Conservation (phyloP, 805 yeast genomes). For the Starmerella bacillaris region DNA sequence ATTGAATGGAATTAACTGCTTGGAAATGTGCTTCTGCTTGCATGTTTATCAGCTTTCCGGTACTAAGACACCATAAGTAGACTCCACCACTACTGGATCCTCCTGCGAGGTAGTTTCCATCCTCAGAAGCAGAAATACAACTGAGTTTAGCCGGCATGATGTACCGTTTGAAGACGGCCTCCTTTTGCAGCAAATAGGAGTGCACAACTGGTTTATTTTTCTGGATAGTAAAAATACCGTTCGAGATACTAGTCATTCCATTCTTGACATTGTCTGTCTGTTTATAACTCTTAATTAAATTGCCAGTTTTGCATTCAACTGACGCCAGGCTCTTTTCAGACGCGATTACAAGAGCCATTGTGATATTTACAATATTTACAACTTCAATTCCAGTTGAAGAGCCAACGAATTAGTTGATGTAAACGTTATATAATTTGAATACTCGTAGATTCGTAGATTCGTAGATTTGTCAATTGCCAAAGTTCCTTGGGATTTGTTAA, state of each 20-base stretch:
- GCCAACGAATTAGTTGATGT: no score
- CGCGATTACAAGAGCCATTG: slow-evolving; percentile 11
- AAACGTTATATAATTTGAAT: no score
- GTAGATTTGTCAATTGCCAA: no score
- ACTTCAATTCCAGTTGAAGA: no score
- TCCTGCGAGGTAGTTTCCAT: slow-evolving; percentile 37
- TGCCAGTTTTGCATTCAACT: slow-evolving; percentile 22
- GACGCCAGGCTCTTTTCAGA: slow-evolving; percentile 9
- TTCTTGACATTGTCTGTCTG: slow-evolving; percentile 9
- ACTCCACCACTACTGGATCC: slow-evolving; percentile 61
- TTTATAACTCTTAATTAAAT: slow-evolving; percentile 13
- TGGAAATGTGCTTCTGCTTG: slow-evolving; percentile 70
- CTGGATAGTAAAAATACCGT: slow-evolving; percentile 36
- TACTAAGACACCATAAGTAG: slow-evolving; percentile 67
- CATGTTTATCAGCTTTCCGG: slow-evolving; percentile 56
- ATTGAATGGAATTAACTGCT: slow-evolving; percentile 39
- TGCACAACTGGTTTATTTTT: slow-evolving; percentile 57
- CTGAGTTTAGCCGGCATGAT: slow-evolving; percentile 68
- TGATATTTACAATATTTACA: not conserved
- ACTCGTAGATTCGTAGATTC: no score
- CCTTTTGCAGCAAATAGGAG: slow-evolving; percentile 46
- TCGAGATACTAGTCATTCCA: slow-evolving; percentile 2
- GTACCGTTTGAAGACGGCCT: slow-evolving; percentile 51
- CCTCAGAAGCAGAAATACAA: slow-evolving; percentile 33
- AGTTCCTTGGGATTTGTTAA: no score